These are phyloP conservation scores for Hericium erinaceus DNA, from an alignment of 768 basidiomycete species.

Conservation along the genomic window DNA sequence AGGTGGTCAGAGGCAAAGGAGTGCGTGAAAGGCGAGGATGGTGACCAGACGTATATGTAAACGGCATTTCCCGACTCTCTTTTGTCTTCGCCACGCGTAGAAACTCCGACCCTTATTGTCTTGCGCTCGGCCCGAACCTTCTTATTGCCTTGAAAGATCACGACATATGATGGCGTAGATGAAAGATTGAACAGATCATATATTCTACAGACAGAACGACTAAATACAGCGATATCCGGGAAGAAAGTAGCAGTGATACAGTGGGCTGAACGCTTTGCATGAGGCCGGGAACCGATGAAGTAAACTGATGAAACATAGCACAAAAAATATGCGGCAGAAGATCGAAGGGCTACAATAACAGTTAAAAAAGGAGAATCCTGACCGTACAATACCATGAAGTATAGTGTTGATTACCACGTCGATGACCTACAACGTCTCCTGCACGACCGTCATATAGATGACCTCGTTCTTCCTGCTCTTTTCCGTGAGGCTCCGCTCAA, in stretches of 20 bases:
- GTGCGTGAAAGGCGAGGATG: not conserved
- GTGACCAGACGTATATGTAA: constrained; percentile 4
- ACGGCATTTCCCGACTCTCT: not conserved
- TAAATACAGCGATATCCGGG: constrained; percentile 2
- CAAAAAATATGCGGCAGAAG: not conserved
- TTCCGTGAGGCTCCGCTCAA: not conserved
- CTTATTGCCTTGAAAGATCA: not conserved
- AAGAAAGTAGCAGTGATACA: constrained; percentile 11
- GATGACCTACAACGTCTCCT: constrained; percentile 4
- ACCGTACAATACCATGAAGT: not conserved
- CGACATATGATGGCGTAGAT: not conserved
- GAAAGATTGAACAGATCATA: not conserved
- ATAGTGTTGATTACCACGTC: not conserved
- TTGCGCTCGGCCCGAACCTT: not conserved
- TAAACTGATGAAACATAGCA: too few relatives aligned
- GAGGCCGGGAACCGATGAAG: not conserved
- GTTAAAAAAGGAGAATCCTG: not conserved
- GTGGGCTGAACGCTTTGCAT: not conserved
- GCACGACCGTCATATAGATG: constrained; percentile 13
- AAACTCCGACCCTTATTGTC: not conserved
- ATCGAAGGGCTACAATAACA: not conserved
- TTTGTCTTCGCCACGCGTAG: not conserved
- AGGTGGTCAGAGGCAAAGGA: constrained; percentile 5
- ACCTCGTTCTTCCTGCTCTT: constrained; percentile 3
- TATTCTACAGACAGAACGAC: constrained; percentile 1